These are phyloP conservation scores for Tephrocybe sp. DNA, from an alignment of 768 basidiomycete species.

Conservation along the genomic window DNA sequence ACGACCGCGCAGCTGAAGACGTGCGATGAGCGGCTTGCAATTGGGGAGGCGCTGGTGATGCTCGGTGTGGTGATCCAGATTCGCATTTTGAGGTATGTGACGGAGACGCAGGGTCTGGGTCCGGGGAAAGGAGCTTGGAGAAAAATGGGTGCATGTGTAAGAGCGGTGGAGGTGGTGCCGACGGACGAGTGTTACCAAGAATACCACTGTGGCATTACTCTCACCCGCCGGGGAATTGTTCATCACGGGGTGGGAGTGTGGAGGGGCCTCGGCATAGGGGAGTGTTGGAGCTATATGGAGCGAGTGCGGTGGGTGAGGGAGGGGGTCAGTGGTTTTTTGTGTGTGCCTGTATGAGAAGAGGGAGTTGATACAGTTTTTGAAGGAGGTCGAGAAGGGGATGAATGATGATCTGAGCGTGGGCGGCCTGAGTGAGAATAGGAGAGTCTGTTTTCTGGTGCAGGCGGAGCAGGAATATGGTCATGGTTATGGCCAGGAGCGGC, in stretches of 20 bases:
- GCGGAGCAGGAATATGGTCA: conserved; percentile 4
- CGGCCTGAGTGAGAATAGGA: conserved; percentile 4
- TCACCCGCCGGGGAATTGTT: conserved; percentile 50
- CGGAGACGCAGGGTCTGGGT: conserved; percentile 30
- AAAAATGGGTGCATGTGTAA: conserved; percentile 29
- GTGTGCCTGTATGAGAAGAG: conserved; percentile 66
- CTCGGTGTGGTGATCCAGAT: conserved; percentile 59
- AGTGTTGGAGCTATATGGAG: conserved; percentile 74
- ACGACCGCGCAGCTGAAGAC: conserved; percentile 48
- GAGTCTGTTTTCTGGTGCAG: conserved; percentile 5
- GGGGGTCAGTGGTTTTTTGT: conserved; percentile 78
- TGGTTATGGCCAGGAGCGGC: too few species aligned
- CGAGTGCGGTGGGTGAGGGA: conserved; percentile 62
- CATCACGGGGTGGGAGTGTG: conserved; percentile 65
- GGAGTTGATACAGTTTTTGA: conserved; percentile 62
- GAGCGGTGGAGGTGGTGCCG: conserved; percentile 7
- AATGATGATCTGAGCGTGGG: conserved; percentile 5
- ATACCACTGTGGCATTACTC: too few species aligned
- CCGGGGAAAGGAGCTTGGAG: too few species aligned
- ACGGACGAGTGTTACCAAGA: too few species aligned
- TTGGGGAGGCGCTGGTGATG: conserved; percentile 55
- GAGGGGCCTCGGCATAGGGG: conserved; percentile 68
- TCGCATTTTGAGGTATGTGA: conserved; percentile 50
- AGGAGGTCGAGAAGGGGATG: conserved; percentile 24
- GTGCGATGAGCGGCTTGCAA: conserved; percentile 52